Base-by-base conservation (phyloP, 371 early-diverging fungal species). In the Funneliformis caledonium region DNA sequence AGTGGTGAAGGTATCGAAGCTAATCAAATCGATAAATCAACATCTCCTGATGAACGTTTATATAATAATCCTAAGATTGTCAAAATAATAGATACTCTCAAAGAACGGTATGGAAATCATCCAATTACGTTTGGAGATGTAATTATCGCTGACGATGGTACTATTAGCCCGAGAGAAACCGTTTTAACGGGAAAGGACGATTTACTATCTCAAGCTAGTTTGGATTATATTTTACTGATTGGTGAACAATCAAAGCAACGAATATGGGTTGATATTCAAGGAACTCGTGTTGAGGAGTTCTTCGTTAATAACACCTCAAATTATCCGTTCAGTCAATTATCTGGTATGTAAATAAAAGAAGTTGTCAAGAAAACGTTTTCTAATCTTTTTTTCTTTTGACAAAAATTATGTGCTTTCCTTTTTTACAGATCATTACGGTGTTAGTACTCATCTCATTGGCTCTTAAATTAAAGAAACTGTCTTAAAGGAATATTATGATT, bases 81-180 rank as follows among this genome's bases (percentile, higher is more conserved):
- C 45, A 80, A 82, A 50, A 79, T 91, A 72, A 82, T 78, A 5
- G 95, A 95, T 78, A 60, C 91, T 4, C 83, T 89, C 19, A 87
- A 88, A 45, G 87, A 91, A 68, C 83, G 85, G 6, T 86, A 86
- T 52, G 91, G 91, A 10, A 87, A 92, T 81, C 95, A 95, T 77
- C 95, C 95, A 2, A 90, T 96, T 26, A 95, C 96, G 1, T 94
- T 91, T 85, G 94, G 92, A 37, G 92, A 94, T 77, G 85, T 87
- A 26, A 80, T 86, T 0, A 82, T 84, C 3, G 86, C 84, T 77
- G 78, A 72, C 1, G 85, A 90, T 70, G 90, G 88, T 26, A 70
- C 65, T 4, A 62, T 87, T 19, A 78, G 82, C 45, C 92, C 92
- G 7, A 86, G 84, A 59, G 95, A 94, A 82, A 90, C 88, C 0